Conservation (phyloP, 2,329 filamentous ascomycete species). For the Blumeria hordei region DNA sequence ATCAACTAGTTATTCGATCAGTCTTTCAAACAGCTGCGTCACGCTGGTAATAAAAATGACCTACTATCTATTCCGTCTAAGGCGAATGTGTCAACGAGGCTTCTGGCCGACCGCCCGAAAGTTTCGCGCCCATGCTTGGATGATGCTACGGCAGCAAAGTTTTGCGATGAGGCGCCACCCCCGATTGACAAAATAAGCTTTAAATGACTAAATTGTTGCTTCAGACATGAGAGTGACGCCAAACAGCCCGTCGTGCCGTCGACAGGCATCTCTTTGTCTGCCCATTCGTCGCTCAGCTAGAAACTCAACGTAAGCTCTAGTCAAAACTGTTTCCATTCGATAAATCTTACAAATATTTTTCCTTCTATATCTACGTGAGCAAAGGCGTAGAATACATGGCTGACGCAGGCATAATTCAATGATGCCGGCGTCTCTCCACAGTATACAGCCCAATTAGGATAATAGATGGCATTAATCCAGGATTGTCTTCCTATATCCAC, state of each 20-base stretch:
- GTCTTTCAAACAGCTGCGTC: background rate
- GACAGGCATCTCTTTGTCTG: slow-evolving; percentile 46
- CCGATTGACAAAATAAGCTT: slow-evolving; percentile 59
- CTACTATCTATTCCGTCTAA: slow-evolving; percentile 57
- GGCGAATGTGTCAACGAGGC: slow-evolving; percentile 44
- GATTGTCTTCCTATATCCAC: too few species aligned
- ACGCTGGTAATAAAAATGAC: slow-evolving; percentile 10
- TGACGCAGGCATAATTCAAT: slow-evolving; percentile 52
- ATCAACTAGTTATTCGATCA: slow-evolving; percentile 29
- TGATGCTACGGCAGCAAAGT: slow-evolving; percentile 43
- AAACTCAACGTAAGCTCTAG: slow-evolving; percentile 1
- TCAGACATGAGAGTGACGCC: slow-evolving; percentile 48
- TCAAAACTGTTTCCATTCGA: background rate
- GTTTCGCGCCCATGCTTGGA: slow-evolving; percentile 35
- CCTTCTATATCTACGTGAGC: slow-evolving; percentile 50
- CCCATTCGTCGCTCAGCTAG: slow-evolving; percentile 58
- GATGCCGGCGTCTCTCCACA: slow-evolving; percentile 47
- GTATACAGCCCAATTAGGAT: slow-evolving; percentile 58
- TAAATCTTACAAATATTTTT: slow-evolving; percentile 41
- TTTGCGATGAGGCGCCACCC: slow-evolving; percentile 37
- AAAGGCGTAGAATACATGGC: slow-evolving; percentile 66
- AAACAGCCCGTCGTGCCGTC: slow-evolving; percentile 49
- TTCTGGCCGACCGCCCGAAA: slow-evolving; percentile 43
- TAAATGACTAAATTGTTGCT: slow-evolving; percentile 43
- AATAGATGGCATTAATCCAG: slow-evolving; percentile 48